These are phyloP conservation scores for Zea mays DNA, from an alignment of 176 grass and related monocot species.

Conservation along the genomic window DNA sequence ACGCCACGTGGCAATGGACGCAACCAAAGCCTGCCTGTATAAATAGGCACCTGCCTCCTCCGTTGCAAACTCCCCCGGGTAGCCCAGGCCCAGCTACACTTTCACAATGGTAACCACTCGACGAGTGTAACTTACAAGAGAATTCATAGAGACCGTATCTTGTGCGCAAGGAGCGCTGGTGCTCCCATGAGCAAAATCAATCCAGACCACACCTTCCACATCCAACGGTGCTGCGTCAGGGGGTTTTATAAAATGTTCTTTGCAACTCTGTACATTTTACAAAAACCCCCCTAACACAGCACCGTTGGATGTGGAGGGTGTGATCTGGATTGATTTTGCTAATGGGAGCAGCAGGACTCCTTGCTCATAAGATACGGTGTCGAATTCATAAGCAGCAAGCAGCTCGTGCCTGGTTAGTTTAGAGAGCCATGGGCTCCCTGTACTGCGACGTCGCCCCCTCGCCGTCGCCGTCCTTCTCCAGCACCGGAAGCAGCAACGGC, in stretches of 20 bases:
- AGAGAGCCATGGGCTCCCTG: constrained; percentile 46
- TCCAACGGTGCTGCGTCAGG: too few species aligned
- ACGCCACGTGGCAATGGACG: constrained; percentile 2
- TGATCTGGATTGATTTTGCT: too few species aligned
- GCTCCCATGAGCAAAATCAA: too few species aligned
- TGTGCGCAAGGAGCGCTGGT: too few species aligned
- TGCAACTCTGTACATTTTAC: too few species aligned
- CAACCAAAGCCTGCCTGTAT: background rate
- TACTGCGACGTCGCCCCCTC: constrained; percentile 36
- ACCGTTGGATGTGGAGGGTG: too few species aligned
- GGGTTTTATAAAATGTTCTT: too few species aligned
- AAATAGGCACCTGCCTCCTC: background rate
- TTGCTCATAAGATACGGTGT: too few species aligned
- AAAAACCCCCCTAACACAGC: too few species aligned
- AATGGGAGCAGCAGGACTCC: too few species aligned
- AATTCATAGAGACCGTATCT: too few species aligned
- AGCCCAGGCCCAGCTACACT: constrained; percentile 8
- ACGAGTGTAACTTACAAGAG: constrained; percentile 15
- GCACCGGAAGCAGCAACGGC: constrained; percentile 40
- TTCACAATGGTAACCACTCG: background rate
- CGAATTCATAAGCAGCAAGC: background rate
- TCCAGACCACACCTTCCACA: too few species aligned
- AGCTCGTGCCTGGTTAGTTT: constrained; percentile 9
- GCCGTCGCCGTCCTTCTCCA: constrained; percentile 33
- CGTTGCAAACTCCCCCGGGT: constrained; percentile 37